These are phyloP conservation scores for Pyrus betulifolia DNA, from an alignment of 306 rosid genomes.

Conservation along the genomic window DNA sequence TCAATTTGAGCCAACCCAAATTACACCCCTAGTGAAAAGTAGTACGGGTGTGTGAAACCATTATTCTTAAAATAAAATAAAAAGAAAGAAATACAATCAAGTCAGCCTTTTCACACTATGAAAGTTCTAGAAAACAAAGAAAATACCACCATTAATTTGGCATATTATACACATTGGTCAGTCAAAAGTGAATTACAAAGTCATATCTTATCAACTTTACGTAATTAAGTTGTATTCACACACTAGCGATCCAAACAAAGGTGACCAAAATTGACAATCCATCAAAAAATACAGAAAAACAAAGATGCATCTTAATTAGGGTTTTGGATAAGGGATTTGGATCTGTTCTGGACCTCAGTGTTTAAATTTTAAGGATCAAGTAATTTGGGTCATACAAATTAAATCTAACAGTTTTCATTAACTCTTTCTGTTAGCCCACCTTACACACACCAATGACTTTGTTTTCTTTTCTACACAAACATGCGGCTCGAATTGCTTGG, in stretches of 20 bases:
- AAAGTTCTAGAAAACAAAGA: not conserved
- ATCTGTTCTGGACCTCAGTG: rapidly evolving
- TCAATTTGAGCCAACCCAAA: too few relatives aligned
- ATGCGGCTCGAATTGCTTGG: rapidly evolving
- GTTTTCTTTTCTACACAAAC: too few relatives aligned
- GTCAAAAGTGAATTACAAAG: not conserved
- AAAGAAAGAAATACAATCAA: too few relatives aligned
- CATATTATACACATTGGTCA: not conserved
- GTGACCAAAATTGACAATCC: not conserved
- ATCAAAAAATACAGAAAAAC: not conserved
- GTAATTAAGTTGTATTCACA: not conserved
- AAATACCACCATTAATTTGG: not conserved
- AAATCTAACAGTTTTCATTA: rapidly evolving
- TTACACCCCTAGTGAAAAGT: too few relatives aligned
- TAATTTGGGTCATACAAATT: too few relatives aligned
- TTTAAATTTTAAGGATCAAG: rapidly evolving
- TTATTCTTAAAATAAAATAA: too few relatives aligned
- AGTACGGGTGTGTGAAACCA: too few relatives aligned
- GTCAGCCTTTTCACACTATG: too few relatives aligned
- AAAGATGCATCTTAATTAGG: not conserved
- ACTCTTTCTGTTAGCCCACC: too few relatives aligned
- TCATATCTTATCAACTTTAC: not conserved
- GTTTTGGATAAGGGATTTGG: too few relatives aligned
- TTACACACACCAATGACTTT: too few relatives aligned
- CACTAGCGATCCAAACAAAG: not conserved